Evolutionary conservation across 345 rosid species (phyloP).

Genomic region (Triadica sebifera): DNA sequence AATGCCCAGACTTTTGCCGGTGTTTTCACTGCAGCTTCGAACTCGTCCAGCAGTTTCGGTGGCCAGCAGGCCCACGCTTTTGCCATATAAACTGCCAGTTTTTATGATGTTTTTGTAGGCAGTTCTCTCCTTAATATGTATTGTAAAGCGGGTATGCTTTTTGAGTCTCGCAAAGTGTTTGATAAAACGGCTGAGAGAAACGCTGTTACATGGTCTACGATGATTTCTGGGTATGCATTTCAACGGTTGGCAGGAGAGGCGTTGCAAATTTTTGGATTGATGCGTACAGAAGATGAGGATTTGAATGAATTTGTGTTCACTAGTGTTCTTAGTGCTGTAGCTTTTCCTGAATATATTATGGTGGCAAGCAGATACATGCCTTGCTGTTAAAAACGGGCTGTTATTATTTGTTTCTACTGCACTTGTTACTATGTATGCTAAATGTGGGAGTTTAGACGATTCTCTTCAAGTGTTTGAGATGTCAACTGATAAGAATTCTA

Average conservation of each 20-base stretch:
- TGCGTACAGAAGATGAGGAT: constrained; percentile 42
- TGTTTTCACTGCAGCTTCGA: constrained; percentile 58
- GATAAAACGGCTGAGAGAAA: constrained; percentile 63
- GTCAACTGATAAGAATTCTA: constrained; percentile 55
- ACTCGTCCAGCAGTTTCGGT: constrained; percentile 25
- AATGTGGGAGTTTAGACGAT: constrained; percentile 57
- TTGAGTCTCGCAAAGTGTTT: constrained; percentile 57
- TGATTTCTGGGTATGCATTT: constrained; percentile 72
- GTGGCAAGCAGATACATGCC: constrained; percentile 64
- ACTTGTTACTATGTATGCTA: constrained; percentile 74
- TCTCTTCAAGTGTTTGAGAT: constrained; percentile 58
- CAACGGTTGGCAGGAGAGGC: constrained; percentile 46
- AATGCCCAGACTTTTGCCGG: constrained; percentile 77
- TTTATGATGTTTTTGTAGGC: constrained; percentile 72
- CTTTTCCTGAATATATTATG: constrained; percentile 37
- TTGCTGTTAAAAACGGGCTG: constrained; percentile 42
- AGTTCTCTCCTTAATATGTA: constrained; percentile 72
- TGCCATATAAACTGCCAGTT: constrained; percentile 50
- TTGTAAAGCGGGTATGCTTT: constrained; percentile 51
- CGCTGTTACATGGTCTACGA: constrained; percentile 58
- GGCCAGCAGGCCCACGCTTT: constrained; percentile 70
- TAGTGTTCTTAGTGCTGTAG: constrained; percentile 62
- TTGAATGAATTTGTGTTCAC: constrained; percentile 68
- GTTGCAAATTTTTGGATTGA: constrained; percentile 38
- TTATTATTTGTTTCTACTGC: constrained; percentile 53